Percentiles rank a stretch among this genome's conserved stretches.
phyloP scores from a whole-genome alignment of 2,329 filamentous ascomycete species.

The Sclerotinia trifoliorum region DNA sequence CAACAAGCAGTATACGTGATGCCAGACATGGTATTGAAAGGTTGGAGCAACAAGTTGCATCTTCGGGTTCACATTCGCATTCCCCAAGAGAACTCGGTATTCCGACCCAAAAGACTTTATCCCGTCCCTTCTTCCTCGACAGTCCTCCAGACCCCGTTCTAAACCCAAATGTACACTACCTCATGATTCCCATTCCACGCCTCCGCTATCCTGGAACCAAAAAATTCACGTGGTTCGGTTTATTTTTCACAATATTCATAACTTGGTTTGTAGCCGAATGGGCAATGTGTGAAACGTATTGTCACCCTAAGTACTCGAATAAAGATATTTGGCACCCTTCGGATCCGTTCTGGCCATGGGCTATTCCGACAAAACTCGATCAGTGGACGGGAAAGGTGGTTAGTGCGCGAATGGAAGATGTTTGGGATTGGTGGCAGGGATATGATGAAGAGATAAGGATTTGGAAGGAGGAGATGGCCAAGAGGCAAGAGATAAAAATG shows the following conservation, averaged over 20 bases:
- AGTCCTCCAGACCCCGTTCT: not conserved
- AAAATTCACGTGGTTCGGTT: constrained; percentile 36
- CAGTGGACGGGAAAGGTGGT: constrained; percentile 48
- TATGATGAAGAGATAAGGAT: constrained; percentile 5
- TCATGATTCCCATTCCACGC: constrained; percentile 32
- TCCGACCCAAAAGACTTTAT: not conserved
- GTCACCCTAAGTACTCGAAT: constrained; percentile 52
- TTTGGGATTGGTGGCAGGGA: constrained; percentile 18
- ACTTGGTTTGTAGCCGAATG: constrained; percentile 58
- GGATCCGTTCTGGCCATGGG: constrained; percentile 60
- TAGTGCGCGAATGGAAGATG: constrained; percentile 18
- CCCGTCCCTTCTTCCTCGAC: constrained; percentile 13
- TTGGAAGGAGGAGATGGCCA: constrained; percentile 6
- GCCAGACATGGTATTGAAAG: constrained; percentile 59
- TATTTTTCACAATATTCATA: constrained; percentile 42
- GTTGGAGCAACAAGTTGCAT: constrained; percentile 52
- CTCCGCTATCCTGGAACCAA: constrained; percentile 27
- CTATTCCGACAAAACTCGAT: constrained; percentile 61
- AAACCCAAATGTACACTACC: constrained; percentile 23
- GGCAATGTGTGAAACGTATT: constrained; percentile 53
- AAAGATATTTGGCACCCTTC: constrained; percentile 50
- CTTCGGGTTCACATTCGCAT: constrained; percentile 33
- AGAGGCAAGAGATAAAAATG: not conserved
- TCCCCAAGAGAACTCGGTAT: constrained; percentile 9
- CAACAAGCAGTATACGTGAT: constrained; percentile 52